phyloP scores from a whole-genome alignment of 1,284 basidiomycete species.

The Binderoboletus segoi region DNA sequence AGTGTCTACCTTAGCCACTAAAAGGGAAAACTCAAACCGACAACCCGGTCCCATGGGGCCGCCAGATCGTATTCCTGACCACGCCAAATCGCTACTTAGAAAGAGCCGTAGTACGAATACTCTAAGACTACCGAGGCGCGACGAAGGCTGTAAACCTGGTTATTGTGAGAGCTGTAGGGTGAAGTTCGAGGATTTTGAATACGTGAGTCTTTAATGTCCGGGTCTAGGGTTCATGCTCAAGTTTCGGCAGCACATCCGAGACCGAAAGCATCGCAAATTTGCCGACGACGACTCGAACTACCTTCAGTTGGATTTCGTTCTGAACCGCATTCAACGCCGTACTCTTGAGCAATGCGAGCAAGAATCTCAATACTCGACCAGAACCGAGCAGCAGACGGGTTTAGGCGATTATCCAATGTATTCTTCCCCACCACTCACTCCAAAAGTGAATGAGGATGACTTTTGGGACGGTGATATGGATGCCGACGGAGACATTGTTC shows the following conservation, averaged over 20 bases:
- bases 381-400: constrained; percentile 21
- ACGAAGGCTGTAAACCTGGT: constrained; percentile 89
- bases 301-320: constrained; percentile 76
- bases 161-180: constrained; percentile 97
- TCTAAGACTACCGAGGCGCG: constrained; percentile 70
- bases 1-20: constrained; percentile 37
- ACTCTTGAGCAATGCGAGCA: constrained; percentile 50
- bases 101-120: constrained; percentile 82
- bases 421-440: constrained; percentile 21
- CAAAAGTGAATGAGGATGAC: constrained; percentile 16
- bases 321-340: constrained; percentile 73
- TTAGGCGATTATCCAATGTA: constrained; percentile 31
- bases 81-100: constrained; percentile 51
- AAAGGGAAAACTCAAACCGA: constrained; percentile 33
- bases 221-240: constrained; percentile 2
- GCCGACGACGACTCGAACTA: constrained; percentile 85
- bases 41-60: constrained; percentile 64
- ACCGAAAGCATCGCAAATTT: constrained; percentile 84
- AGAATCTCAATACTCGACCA: constrained; percentile 11
- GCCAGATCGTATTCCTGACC: constrained; percentile 58
- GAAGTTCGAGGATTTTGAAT: constrained; percentile 89
- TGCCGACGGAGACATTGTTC: constrained; percentile 21
- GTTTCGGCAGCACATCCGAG: constrained; percentile 69
- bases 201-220: constrained; percentile 51
- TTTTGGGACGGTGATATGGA: constrained; percentile 28